Evolutionary conservation across 345 rosid species (phyloP), one percentile per base, ranked within the genome.

Genomic region (Salix brachista): DNA sequence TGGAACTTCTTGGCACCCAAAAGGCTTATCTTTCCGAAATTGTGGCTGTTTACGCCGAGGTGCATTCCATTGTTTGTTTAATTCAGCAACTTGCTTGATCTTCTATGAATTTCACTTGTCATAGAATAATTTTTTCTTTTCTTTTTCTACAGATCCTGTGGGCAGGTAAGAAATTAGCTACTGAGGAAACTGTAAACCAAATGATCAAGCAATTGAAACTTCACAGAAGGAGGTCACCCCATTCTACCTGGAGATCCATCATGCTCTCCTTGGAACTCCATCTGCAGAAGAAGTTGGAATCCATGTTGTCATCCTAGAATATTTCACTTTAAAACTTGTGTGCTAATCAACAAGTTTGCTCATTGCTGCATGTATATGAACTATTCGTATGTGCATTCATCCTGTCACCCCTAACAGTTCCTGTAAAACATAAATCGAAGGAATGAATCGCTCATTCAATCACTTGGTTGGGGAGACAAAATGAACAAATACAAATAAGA

Each of bases 11-110:
- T 4, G 72, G 76, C 8, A 39, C 71, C 16, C 65, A 36, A 14
- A 65, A 26, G 66, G 39, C 72, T 39, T 21, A 14, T 56, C 76
- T 78, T 65, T 62, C n/a, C 8, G 72, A 52, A 44, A 65, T 65
- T 37, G 44, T 71, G 52, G 7, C 70, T 30, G 70, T 78, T 65
- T 78, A 71, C 25, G 25, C 67, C 11, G 80, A 73, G 77, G 81
- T 73, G 34, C 72, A 26, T 28, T 46, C 41, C 71, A 50, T 39
- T n/a, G 70, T 13, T 65, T 58, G 64, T 58, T 23, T 58, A 58
- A 58, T 21, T n/a, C 64, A 3, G 64, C 25, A 23, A 58, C 3
- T 3, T 9, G 62, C 14, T 56, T 56, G 10, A 56, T 21, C 9
- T 9, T 56, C 5, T 10, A 4, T 58, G 14, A 58, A n/a, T 58